Evolutionary conservation across 495 filamentous ascomycete species (phyloP).

Genomic region (Penicillium pancosmium): DNA sequence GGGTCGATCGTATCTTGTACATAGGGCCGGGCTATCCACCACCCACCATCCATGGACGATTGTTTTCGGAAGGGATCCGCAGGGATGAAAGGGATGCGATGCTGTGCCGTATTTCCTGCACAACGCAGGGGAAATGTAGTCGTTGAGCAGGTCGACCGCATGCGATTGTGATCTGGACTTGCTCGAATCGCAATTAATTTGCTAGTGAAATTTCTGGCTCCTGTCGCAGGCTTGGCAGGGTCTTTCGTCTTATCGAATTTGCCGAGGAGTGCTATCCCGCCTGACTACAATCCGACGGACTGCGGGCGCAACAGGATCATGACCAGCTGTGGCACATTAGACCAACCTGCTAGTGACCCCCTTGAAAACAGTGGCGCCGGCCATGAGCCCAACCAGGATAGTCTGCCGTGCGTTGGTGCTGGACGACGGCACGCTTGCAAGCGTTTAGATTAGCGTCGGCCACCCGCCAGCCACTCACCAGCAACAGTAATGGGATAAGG

Average conservation of each 20-base stretch:
- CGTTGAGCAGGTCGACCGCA: neutral
- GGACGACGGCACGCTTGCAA: neutral
- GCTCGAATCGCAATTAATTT: neutral
- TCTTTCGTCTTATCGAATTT: neutral
- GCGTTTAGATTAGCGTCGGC: constrained; percentile 1
- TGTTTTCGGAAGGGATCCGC: constrained; percentile 11
- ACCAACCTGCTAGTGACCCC: neutral
- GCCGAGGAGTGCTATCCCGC: neutral
- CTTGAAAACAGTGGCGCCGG: constrained; percentile 3
- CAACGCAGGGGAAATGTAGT: neutral
- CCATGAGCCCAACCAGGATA: constrained; percentile 4
- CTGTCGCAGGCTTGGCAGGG: neutral
- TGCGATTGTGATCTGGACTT: neutral
- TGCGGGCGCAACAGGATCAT: neutral
- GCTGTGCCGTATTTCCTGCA: neutral
- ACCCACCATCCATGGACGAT: neutral
- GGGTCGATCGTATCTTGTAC: constrained; percentile 14
- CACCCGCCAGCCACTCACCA: constrained; percentile 4
- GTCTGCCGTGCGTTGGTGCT: neutral
- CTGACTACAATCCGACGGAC: neutral
- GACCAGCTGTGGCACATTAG: neutral
- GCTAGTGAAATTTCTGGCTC: neutral
- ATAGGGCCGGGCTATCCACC: neutral
- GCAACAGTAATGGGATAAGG: constrained; percentile 3
- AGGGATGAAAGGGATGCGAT: constrained; percentile 4